Percentiles rank a stretch among this genome's conserved stretches.
Conservation (phyloP, 2,329 filamentous ascomycete species). For the Cordyceps militaris region DNA sequence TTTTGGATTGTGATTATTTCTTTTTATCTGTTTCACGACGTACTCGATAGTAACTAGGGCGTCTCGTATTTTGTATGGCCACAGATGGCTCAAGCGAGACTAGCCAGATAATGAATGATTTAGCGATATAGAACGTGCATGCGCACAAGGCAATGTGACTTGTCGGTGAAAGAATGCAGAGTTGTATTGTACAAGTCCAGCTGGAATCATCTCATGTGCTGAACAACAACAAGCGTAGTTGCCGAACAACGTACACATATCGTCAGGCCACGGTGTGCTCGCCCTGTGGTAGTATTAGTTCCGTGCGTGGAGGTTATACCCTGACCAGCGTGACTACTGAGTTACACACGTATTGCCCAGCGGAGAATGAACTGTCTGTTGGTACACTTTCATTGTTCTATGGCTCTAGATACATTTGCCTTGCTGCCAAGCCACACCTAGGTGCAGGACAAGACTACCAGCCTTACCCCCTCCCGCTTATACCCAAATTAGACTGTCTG, state of each 20-base stretch:
- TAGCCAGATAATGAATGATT: slow-evolving; percentile 9
- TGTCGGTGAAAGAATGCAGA: too few relatives aligned
- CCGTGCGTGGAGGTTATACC: too few relatives aligned
- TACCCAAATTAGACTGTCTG: slow-evolving; percentile 52
- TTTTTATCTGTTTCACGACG: neutral
- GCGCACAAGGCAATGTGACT: neutral
- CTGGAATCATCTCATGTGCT: too few relatives aligned
- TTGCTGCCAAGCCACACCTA: neutral
- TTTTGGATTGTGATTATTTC: neutral
- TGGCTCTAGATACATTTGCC: neutral
- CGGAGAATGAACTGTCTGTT: slow-evolving; percentile 4
- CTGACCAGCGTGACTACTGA: neutral
- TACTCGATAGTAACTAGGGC: neutral
- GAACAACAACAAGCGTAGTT: too few relatives aligned
- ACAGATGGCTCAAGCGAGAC: neutral
- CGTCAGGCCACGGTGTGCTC: too few relatives aligned
- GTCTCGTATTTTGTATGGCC: neutral
- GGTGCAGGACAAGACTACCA: neutral
- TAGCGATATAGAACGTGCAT: neutral
- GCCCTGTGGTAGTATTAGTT: too few relatives aligned
- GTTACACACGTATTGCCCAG: neutral
- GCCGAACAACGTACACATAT: too few relatives aligned
- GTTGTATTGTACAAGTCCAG: too few relatives aligned
- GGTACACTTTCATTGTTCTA: slow-evolving; percentile 8
- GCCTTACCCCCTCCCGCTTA: neutral